phyloP scores from a whole-genome alignment of 2,329 filamentous ascomycete genomes.

The Phyllosticta citriasiana region DNA sequence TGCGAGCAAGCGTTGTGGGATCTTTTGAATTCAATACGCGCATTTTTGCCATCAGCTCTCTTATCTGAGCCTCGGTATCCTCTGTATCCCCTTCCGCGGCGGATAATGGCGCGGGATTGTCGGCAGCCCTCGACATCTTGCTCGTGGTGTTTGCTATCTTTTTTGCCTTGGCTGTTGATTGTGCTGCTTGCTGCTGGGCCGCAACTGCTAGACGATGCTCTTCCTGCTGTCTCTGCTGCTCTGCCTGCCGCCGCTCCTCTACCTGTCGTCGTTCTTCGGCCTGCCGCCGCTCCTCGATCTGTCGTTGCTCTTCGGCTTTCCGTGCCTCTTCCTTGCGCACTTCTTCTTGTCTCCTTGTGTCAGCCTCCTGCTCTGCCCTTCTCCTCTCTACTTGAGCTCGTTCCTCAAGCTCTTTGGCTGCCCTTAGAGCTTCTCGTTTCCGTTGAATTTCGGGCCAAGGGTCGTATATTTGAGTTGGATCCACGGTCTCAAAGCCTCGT shows the following conservation, averaged over 20 bases:
- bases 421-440: constrained; percentile 24
- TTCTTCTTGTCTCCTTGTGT: constrained; percentile 16
- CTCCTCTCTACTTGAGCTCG: constrained; percentile 25
- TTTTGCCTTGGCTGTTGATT: constrained; percentile 2
- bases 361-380: constrained; percentile 17
- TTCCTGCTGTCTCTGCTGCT: constrained; percentile 9
- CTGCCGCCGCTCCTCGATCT: constrained; percentile 13
- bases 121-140: constrained; percentile 17
- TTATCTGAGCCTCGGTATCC: constrained; percentile 38
- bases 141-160: constrained; percentile 18
- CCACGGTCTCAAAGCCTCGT: constrained; percentile 30
- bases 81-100: constrained; percentile 4
- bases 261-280: constrained; percentile 16
- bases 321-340: constrained; percentile 16
- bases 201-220: constrained; percentile 13
- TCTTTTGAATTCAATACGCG: constrained; percentile 46
- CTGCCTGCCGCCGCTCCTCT: constrained; percentile 16
- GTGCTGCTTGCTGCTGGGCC: not conserved
- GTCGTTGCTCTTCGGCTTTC: constrained; percentile 20
- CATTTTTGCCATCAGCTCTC: constrained; percentile 48
- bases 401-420: constrained; percentile 25
- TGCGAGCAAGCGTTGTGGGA: constrained; percentile 43
- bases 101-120: constrained; percentile 3
- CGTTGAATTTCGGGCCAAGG: constrained; percentile 41
- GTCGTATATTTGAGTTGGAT: constrained; percentile 45